These are phyloP conservation scores for Mortierella sp. DNA, from an alignment of 371 early-diverging fungal genomes.

Conservation along the genomic window DNA sequence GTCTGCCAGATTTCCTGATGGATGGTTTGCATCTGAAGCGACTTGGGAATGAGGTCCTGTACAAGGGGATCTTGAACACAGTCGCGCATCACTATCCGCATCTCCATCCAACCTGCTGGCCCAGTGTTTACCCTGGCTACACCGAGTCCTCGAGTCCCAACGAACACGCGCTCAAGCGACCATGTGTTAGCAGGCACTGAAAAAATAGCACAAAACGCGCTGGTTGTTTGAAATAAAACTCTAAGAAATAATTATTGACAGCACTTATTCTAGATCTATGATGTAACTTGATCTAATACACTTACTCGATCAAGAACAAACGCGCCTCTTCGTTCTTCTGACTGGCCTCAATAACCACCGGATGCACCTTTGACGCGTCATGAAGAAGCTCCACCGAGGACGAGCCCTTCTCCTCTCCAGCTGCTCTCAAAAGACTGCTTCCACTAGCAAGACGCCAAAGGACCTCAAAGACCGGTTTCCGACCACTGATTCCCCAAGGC, in stretches of 20 bases:
- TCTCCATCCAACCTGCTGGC: constrained; percentile 49
- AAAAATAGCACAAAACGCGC: background rate
- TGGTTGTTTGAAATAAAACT: background rate
- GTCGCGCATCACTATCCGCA: constrained; percentile 48
- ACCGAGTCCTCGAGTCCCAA: constrained; percentile 35
- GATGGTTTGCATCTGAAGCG: constrained; percentile 48
- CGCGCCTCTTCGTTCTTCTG: constrained; percentile 18
- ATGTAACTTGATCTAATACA: background rate
- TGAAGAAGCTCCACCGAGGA: constrained; percentile 16
- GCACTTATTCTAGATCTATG: background rate
- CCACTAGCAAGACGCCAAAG: constrained; percentile 45
- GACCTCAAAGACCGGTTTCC: constrained; percentile 51
- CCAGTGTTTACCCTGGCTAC: constrained; percentile 48
- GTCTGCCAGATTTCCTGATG: constrained; percentile 43
- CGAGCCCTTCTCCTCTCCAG: background rate
- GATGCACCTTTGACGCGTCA: constrained; percentile 27
- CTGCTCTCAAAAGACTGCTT: constrained; percentile 11
- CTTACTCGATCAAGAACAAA: constrained; percentile 45
- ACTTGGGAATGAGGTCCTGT: constrained; percentile 53
- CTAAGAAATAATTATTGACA: constrained; percentile 54
- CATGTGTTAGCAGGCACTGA: constrained; percentile 17
- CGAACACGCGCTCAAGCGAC: constrained; percentile 27
- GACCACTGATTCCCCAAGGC: constrained; percentile 53
- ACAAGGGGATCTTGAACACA: constrained; percentile 46
- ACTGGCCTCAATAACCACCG: constrained; percentile 36